Evolutionary conservation across 2,329 filamentous ascomycete genomes (phyloP).

Genomic region (Tothia fuscella): DNA sequence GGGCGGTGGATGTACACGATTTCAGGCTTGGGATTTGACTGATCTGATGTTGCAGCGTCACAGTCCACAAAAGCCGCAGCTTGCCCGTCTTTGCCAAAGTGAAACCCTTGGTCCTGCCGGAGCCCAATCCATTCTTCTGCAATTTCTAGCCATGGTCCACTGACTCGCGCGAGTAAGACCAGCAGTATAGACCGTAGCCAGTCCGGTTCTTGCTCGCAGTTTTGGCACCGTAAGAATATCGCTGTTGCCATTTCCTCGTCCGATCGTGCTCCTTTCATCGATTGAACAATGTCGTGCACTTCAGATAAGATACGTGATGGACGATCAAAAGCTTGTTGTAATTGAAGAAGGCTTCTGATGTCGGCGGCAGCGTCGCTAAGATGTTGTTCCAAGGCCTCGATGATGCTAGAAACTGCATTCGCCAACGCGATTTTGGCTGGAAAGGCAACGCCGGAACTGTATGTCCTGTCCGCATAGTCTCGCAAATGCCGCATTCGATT

Average conservation of each 20-base stretch:
- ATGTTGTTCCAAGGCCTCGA: constrained; percentile 29
- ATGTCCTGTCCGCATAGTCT: constrained; percentile 26
- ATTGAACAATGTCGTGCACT: constrained; percentile 37
- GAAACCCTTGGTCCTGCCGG: neutral
- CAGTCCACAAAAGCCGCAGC: constrained; percentile 1
- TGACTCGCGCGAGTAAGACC: constrained; percentile 52
- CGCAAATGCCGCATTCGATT: constrained; percentile 23
- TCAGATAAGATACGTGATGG: constrained; percentile 42
- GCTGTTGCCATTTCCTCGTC: constrained; percentile 27
- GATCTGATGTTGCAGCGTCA: constrained; percentile 13
- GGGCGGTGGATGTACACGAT: constrained; percentile 54
- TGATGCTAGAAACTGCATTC: constrained; percentile 26
- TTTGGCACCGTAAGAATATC: constrained; percentile 24
- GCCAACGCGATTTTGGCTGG: constrained; percentile 31
- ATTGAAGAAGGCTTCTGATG: constrained; percentile 27
- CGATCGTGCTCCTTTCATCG: constrained; percentile 30
- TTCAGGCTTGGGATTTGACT: too few species aligned
- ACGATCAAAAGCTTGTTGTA: constrained; percentile 30
- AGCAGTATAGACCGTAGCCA: constrained; percentile 53
- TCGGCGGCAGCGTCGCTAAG: constrained; percentile 20
- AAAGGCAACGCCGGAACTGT: constrained; percentile 22
- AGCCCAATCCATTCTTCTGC: constrained; percentile 11
- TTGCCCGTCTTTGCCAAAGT: constrained; percentile 10
- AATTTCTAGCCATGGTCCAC: constrained; percentile 53
- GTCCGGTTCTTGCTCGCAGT: constrained; percentile 50